phyloP scores from a whole-genome alignment of 441 rosid genomes.

The Pelargonium cotyledonis region DNA sequence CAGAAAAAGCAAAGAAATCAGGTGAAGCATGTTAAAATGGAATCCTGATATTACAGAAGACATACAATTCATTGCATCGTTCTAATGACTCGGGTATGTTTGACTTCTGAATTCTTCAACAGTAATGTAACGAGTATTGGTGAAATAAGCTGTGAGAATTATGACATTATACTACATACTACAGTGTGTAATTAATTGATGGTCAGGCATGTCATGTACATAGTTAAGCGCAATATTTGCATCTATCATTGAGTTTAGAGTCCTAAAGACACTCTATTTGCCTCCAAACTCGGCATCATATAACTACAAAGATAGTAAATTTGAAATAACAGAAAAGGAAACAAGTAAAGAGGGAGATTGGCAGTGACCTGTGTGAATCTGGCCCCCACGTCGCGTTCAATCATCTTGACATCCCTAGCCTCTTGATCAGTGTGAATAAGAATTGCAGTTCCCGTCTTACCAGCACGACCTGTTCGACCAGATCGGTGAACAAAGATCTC shows the following conservation, averaged over 20 bases:
- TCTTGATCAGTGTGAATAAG: conserved; percentile 69
- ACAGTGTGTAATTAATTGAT: no score
- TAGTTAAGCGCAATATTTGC: no score
- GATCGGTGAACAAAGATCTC: conserved; percentile 99
- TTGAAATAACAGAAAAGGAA: conserved; percentile 9
- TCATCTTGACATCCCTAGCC: conserved; percentile 50
- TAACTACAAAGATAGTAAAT: neutral
- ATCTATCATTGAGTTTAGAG: no score
- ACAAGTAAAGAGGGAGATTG: conserved; percentile 11
- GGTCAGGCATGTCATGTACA: no score
- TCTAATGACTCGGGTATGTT: no score
- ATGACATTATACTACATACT: no score
- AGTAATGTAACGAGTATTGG: no score
- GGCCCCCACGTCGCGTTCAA: conserved; percentile 86
- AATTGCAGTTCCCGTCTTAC: conserved; percentile 89
- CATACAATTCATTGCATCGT: no score
- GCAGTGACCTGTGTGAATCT: conserved; percentile 65
- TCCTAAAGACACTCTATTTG: neutral
- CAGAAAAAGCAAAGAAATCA: neutral
- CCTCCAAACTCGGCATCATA: neutral
- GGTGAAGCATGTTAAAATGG: neutral
- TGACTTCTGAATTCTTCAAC: no score
- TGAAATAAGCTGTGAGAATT: no score
- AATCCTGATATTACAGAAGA: no score
- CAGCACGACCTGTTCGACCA: conserved; percentile 99